These are phyloP conservation scores for Erythrophleum fordii DNA, from an alignment of 306 rosid genomes.

Conservation along the genomic window DNA sequence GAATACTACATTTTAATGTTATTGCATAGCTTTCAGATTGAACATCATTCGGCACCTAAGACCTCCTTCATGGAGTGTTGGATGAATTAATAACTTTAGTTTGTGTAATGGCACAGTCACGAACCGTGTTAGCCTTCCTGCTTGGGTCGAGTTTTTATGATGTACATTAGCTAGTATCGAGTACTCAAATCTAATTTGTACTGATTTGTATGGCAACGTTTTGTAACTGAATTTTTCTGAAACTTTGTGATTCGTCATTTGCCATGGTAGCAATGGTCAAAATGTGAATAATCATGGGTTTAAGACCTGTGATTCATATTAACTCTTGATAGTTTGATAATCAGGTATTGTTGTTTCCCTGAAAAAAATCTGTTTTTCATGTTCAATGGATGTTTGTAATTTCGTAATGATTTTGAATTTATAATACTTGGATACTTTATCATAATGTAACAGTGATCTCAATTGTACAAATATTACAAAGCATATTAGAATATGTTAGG, in stretches of 20 bases:
- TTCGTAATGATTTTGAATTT: constrained; percentile 1
- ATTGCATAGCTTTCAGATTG: not conserved
- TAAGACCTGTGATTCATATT: not conserved
- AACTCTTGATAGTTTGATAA: not conserved
- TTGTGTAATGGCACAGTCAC: not conserved
- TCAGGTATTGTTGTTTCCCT: not conserved
- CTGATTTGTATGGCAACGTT: not conserved
- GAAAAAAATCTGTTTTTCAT: not conserved
- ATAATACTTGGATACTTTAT: not conserved
- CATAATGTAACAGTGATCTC: not conserved
- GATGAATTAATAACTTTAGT: not conserved
- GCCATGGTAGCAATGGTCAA: not conserved
- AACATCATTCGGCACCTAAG: not conserved
- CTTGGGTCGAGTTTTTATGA: constrained; percentile 7
- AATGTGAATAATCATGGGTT: not conserved
- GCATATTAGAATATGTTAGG: constrained; percentile 7
- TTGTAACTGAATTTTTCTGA: not conserved
- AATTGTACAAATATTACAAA: not conserved
- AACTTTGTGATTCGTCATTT: not conserved
- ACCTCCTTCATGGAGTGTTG: constrained; percentile 1
- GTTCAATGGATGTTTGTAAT: not conserved
- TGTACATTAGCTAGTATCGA: not conserved
- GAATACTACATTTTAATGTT: constrained; percentile 7
- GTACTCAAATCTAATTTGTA: not conserved
- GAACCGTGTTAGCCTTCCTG: not conserved